Evolutionary conservation across 208 protist species (phyloP).

Genomic region (Acanthamoeba castellanii): DNA sequence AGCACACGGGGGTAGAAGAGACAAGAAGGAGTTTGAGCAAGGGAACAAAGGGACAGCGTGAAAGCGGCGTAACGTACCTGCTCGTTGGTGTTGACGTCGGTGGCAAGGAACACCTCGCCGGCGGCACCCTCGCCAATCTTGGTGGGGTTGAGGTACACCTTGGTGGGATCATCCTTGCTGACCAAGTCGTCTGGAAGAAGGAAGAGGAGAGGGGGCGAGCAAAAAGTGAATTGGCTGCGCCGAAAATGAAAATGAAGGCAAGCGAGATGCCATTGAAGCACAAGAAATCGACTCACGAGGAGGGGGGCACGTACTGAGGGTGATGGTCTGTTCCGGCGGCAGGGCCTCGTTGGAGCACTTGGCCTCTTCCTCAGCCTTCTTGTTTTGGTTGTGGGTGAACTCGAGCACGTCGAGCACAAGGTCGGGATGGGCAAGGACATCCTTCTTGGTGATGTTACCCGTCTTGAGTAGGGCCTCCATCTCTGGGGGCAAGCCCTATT

Average conservation of each 20-base stretch:
- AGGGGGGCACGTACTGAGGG: background rate
- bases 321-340: slow-evolving; percentile 59
- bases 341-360: slow-evolving; percentile 31
- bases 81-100: slow-evolving; percentile 19
- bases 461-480: slow-evolving; percentile 84
- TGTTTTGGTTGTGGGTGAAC: slow-evolving; percentile 49
- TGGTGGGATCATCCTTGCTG: slow-evolving; percentile 69
- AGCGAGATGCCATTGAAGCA: too few relatives aligned
- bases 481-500: slow-evolving; percentile 81
- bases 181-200: slow-evolving; percentile 43
- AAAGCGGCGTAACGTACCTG: background rate
- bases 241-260: background rate
- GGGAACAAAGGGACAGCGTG: background rate
- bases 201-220: background rate
- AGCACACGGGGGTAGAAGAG: background rate
- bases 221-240: background rate
- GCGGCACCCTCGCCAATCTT: slow-evolving; percentile 76
- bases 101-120: slow-evolving; percentile 65
- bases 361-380: slow-evolving; percentile 17
- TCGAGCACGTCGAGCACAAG: slow-evolving; percentile 68
- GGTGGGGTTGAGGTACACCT: slow-evolving; percentile 62
- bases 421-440: slow-evolving; percentile 29
- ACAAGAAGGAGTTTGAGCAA: background rate
- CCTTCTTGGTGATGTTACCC: slow-evolving; percentile 75
- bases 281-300: too few relatives aligned